Evolutionary conservation across 2,329 filamentous ascomycete species (phyloP).

Genomic region (Colletotrichum spaethianum): DNA sequence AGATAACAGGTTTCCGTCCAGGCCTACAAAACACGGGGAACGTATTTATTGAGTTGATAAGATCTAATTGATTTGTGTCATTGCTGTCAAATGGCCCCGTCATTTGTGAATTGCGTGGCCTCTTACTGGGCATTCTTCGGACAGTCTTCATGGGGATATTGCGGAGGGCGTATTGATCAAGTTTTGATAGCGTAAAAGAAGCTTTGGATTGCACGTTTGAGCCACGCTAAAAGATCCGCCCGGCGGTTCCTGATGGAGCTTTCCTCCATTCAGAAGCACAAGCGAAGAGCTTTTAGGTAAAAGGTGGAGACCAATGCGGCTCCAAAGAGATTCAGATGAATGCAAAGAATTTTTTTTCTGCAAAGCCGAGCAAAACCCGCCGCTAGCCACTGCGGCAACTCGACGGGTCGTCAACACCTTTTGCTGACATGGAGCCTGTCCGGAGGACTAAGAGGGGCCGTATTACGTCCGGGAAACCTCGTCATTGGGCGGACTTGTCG

Average conservation of each 20-base stretch:
- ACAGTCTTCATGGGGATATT: conserved; percentile 15
- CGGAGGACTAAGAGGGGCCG: conserved; percentile 14
- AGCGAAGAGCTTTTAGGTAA: conserved; percentile 38
- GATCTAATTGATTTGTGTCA: conserved; percentile 41
- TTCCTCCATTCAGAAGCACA: conserved; percentile 25
- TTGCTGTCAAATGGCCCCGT: conserved; percentile 6
- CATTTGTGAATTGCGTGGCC: background rate
- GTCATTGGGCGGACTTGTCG: background rate
- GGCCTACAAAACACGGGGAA: conserved; percentile 25
- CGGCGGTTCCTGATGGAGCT: conserved; percentile 27
- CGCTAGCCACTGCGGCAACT: conserved; percentile 26
- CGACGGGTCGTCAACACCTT: conserved; percentile 7
- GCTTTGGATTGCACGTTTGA: conserved; percentile 38
- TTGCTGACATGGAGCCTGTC: conserved; percentile 5
- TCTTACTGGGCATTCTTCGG: conserved; percentile 31
- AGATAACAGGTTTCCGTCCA: conserved; percentile 33
- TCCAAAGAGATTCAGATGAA: conserved; percentile 26
- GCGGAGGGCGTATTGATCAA: conserved; percentile 20
- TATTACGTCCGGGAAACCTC: conserved; percentile 20
- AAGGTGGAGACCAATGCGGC: conserved; percentile 27
- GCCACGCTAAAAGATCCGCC: conserved; percentile 34
- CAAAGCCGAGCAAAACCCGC: conserved; percentile 40
- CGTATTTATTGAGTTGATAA: conserved; percentile 18
- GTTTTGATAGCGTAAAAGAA: conserved; percentile 42
- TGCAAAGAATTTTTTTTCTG: conserved; percentile 28